Evolutionary conservation across 495 filamentous ascomycete species (phyloP).

Genomic region (Bathelium albidoporum): DNA sequence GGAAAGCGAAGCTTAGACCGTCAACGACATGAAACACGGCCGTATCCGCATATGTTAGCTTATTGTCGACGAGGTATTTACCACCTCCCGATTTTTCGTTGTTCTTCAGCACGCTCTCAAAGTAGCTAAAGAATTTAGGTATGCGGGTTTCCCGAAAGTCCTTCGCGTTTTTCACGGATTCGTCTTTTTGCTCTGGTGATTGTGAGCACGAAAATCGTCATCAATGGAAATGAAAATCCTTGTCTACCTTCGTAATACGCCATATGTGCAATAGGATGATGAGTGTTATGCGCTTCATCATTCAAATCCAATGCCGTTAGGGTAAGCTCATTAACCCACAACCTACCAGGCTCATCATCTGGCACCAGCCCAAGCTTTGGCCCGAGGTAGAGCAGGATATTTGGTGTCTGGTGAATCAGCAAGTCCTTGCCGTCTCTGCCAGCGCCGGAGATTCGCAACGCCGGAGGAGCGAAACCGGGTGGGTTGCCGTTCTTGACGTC

Average conservation of each 20-base stretch:
- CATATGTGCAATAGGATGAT: slow-evolving; percentile 48
- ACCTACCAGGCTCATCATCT: slow-evolving; percentile 36
- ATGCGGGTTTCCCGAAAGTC: slow-evolving; percentile 48
- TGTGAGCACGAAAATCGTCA: not conserved
- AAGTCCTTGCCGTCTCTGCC: slow-evolving; percentile 32
- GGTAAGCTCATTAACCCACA: slow-evolving; percentile 45
- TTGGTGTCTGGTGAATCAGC: slow-evolving; percentile 51
- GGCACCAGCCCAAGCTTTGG: slow-evolving; percentile 42
- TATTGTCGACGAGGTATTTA: slow-evolving; percentile 47
- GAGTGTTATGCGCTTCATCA: slow-evolving; percentile 57
- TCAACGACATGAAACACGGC: slow-evolving; percentile 55
- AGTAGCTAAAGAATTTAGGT: slow-evolving; percentile 57
- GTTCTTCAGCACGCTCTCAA: slow-evolving; percentile 48
- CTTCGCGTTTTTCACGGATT: slow-evolving; percentile 39
- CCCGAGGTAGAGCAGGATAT: slow-evolving; percentile 54
- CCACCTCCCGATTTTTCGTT: slow-evolving; percentile 39
- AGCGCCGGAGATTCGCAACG: slow-evolving; percentile 44
- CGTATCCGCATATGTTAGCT: slow-evolving; percentile 55
- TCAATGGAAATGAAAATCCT: not conserved
- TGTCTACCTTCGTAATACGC: slow-evolving; percentile 46
- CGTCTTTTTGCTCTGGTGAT: slow-evolving; percentile 46
- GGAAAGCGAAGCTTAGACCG: slow-evolving; percentile 50
- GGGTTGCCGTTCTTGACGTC: slow-evolving; percentile 38
- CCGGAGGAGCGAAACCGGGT: slow-evolving; percentile 51
- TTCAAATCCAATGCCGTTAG: slow-evolving; percentile 58